These are phyloP conservation scores for Ichthyophthirius multifiliis DNA, from an alignment of 169 alveolate species.

Conservation along the genomic window DNA sequence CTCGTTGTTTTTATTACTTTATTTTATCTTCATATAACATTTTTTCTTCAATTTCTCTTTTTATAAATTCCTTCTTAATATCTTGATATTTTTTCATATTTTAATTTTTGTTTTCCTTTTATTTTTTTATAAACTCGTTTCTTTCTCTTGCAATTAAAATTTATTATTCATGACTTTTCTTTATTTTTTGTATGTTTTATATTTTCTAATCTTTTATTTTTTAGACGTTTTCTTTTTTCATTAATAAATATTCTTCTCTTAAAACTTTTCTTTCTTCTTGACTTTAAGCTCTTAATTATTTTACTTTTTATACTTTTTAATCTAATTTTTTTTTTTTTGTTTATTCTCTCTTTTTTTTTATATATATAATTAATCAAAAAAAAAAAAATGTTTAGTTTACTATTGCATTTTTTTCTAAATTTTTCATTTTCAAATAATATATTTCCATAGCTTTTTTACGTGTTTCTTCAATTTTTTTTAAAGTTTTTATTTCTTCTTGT, in stretches of 20 bases:
- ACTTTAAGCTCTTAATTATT: conserved; percentile 4
- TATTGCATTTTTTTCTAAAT: conserved; percentile 31
- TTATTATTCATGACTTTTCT: not conserved
- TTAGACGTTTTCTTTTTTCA: not conserved
- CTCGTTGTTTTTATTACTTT: not conserved
- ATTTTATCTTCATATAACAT: not conserved
- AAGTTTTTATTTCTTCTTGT: conserved; percentile 60
- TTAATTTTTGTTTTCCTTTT: not conserved
- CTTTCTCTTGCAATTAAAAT: not conserved
- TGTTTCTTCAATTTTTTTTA: conserved; percentile 79
- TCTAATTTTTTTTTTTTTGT: not conserved
- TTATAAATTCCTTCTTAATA: not conserved
- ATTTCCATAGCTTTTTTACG: conserved; percentile 65
- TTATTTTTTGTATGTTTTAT: not conserved
- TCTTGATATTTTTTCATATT: not conserved
- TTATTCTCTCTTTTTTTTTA: not conserved
- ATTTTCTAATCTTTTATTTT: not conserved
- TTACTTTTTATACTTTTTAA: not conserved
- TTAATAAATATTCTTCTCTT: not conserved
- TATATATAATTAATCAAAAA: not conserved
- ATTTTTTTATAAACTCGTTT: not conserved
- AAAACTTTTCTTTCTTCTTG: not conserved
- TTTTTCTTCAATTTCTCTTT: not conserved
- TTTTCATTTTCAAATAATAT: conserved; percentile 42
- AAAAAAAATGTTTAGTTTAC: not conserved